These are phyloP conservation scores for Diaporthe vaccinii DNA, from an alignment of 2,329 filamentous ascomycete species.

Conservation along the genomic window DNA sequence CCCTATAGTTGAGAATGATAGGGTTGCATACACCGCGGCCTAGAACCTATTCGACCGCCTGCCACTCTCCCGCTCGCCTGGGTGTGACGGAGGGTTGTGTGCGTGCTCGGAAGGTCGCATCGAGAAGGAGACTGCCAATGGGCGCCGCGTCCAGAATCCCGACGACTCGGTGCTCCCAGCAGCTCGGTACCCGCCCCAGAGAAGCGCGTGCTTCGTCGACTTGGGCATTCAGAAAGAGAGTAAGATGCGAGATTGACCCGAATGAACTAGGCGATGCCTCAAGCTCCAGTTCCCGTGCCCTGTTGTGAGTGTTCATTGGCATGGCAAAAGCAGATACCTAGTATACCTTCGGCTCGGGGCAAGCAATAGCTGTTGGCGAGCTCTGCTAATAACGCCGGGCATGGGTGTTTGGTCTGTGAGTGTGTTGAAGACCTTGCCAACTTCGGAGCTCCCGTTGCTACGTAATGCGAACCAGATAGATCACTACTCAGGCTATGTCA, in stretches of 20 bases:
- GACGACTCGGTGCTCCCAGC: background rate
- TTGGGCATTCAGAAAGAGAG: background rate
- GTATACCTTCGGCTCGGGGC: background rate
- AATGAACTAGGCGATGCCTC: background rate
- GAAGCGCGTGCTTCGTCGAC: background rate
- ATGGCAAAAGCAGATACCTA: background rate
- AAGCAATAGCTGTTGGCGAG: slow-evolving; percentile 13
- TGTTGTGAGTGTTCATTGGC: background rate
- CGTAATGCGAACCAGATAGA: too few relatives aligned
- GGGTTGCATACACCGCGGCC: slow-evolving; percentile 8
- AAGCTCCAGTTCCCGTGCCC: background rate
- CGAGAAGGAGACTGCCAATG: slow-evolving; percentile 7
- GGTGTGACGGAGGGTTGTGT: slow-evolving; percentile 1
- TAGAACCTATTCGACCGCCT: background rate
- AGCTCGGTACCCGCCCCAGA: background rate
- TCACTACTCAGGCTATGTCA: background rate
- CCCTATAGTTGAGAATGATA: background rate
- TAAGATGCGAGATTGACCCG: background rate
- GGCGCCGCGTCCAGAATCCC: background rate
- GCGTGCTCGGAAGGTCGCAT: slow-evolving; percentile 15
- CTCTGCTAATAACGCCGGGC: slow-evolving; percentile 1
- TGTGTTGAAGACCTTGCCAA: background rate
- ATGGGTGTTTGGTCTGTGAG: background rate
- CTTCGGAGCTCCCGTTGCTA: background rate
- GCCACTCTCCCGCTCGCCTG: background rate